Evolutionary conservation across 768 basidiomycete genomes (phyloP).

Genomic region (Calocybe cyanea): DNA sequence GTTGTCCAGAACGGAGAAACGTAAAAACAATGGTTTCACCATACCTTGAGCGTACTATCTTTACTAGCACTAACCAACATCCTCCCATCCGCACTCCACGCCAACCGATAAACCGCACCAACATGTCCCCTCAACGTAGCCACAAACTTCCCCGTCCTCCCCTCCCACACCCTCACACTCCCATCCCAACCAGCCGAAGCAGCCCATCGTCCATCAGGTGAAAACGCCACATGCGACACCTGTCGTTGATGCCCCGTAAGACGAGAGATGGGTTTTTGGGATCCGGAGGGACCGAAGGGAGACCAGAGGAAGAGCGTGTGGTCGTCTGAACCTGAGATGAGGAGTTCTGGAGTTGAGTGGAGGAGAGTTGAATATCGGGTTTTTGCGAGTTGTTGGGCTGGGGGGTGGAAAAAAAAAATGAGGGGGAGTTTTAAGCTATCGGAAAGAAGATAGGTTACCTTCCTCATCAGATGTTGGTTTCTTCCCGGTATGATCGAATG

Average conservation of each 20-base stretch:
- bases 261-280: conserved; percentile 52
- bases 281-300: conserved; percentile 51
- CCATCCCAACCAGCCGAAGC: conserved; percentile 92
- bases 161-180: conserved; percentile 91
- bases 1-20: background rate
- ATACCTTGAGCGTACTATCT: conserved; percentile 91
- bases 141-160: conserved; percentile 78
- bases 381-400: conserved; percentile 75
- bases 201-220: conserved; percentile 88
- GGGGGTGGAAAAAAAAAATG: background rate
- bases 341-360: conserved; percentile 64
- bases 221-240: conserved; percentile 91
- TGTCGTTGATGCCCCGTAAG: conserved; percentile 95
- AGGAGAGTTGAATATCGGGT: conserved; percentile 74
- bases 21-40: conserved; percentile 16
- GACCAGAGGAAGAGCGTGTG: conserved; percentile 98
- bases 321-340: conserved; percentile 96
- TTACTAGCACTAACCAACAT: conserved; percentile 93
- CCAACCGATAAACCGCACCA: conserved; percentile 88
- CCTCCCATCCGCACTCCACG: conserved; percentile 93
- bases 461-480: conserved; percentile 77
- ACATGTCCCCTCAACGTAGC: conserved; percentile 91
- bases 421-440: background rate
- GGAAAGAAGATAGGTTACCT: conserved; percentile 45
- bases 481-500: conserved; percentile 87